A percentile compares a stretch with the other conserved stretches of the same genome.
phyloP scores from a whole-genome alignment of 768 basidiomycete genomes.

The Termitomyces sp. region DNA sequence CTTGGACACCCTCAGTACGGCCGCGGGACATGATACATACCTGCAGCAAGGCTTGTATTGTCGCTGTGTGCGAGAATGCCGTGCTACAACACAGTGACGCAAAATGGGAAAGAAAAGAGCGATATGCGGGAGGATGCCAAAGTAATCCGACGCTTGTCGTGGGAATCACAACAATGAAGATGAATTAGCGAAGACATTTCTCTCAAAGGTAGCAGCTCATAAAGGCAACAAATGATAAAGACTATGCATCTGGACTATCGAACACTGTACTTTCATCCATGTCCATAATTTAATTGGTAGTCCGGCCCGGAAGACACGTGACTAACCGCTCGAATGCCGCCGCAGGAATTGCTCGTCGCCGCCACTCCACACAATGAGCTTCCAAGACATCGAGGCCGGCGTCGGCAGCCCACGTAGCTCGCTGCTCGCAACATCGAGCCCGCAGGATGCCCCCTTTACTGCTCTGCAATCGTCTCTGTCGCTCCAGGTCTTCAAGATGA shows the following conservation, averaged over 20 bases:
- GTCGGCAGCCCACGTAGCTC: constrained; percentile 29
- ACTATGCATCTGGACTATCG: not conserved
- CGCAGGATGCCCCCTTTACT: constrained; percentile 71
- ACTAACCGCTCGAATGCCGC: not conserved
- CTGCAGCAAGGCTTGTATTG: too few species aligned
- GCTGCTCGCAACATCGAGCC: constrained; percentile 29
- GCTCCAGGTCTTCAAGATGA: constrained; percentile 98
- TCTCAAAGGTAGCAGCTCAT: constrained; percentile 2
- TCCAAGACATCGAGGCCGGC: constrained; percentile 52
- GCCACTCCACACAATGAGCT: constrained; percentile 36
- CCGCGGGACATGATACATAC: too few species aligned
- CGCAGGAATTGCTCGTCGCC: not conserved
- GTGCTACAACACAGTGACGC: too few species aligned
- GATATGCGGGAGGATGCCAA: too few species aligned
- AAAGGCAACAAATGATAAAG: not conserved
- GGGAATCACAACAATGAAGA: too few species aligned
- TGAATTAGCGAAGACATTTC: too few species aligned
- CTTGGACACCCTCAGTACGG: too few species aligned
- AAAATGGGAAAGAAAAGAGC: not conserved
- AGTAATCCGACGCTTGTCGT: too few species aligned
- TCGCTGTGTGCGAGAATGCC: too few species aligned
- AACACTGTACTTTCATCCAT: not conserved
- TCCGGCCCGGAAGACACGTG: not conserved
- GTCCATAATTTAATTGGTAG: too few species aligned
- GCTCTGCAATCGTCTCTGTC: constrained; percentile 75